Conservation (phyloP, 2,329 filamentous ascomycete genomes). For the Colletotrichum tofieldiae region DNA sequence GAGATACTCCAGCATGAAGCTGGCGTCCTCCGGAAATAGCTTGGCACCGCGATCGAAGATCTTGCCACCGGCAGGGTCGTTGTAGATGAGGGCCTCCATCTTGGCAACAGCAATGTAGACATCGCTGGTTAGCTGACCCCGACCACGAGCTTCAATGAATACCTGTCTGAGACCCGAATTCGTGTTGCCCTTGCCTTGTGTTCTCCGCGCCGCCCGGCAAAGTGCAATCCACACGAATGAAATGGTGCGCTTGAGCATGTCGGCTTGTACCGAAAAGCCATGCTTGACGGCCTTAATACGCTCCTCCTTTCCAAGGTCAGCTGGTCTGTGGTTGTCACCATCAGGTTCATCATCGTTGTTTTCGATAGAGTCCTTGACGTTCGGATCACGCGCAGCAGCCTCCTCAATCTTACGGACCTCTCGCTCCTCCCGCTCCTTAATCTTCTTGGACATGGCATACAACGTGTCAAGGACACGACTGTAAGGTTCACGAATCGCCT, state of each 20-base stretch:
- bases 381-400: constrained; percentile 57
- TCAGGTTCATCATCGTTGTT: constrained; percentile 64
- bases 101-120: constrained; percentile 95
- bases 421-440: constrained; percentile 74
- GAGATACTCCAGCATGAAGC: constrained; percentile 94
- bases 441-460: constrained; percentile 87
- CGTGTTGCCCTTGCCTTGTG: constrained; percentile 84
- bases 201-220: constrained; percentile 92
- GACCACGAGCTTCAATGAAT: constrained; percentile 89
- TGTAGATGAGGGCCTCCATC: constrained; percentile 96
- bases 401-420: constrained; percentile 73
- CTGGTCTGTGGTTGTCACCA: constrained; percentile 58
- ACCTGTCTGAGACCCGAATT: constrained; percentile 84
- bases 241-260: constrained; percentile 85
- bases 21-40: constrained; percentile 93
- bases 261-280: constrained; percentile 80
- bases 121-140: constrained; percentile 91
- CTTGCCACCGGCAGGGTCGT: constrained; percentile 91
- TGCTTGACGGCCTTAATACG: constrained; percentile 75
- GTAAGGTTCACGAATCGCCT: constrained; percentile 86
- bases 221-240: constrained; percentile 96
- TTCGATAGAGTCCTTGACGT: constrained; percentile 57
- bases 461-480: constrained; percentile 87
- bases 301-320: constrained; percentile 69
- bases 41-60: constrained; percentile 96